Conservation (phyloP, 352 stramenopile species). For the Pelagophyceae sp. region DNA sequence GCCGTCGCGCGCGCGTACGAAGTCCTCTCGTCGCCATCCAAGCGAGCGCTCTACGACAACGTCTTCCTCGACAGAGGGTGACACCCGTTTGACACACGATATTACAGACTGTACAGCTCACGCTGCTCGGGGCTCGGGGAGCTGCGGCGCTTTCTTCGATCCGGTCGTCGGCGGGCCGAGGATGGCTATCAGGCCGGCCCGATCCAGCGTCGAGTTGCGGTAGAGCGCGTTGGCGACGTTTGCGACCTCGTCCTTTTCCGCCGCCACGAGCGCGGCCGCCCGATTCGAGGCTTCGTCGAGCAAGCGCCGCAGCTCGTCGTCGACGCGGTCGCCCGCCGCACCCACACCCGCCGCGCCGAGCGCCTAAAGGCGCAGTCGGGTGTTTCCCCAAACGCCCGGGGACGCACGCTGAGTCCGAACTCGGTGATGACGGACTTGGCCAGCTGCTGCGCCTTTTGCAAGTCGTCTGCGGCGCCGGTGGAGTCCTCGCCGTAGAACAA, state of each 20-base stretch:
- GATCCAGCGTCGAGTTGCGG: neutral
- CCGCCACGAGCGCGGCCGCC: neutral
- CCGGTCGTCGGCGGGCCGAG: neutral
- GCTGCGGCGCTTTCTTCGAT: neutral
- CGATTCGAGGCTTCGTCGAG: neutral
- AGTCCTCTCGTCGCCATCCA: neutral
- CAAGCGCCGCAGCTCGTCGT: neutral
- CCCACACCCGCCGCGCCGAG: neutral
- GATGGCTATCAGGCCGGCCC: neutral
- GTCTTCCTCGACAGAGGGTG: neutral
- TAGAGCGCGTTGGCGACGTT: neutral
- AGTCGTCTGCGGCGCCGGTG: neutral
- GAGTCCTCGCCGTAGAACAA: neutral
- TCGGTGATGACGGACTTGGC: neutral
- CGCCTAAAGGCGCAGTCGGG: no score
- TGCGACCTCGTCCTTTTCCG: neutral
- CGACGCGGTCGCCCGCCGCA: neutral
- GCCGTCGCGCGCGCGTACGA: neutral
- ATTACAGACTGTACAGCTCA: no score
- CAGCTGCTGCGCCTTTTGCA: neutral
- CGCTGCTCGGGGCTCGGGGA: no score
- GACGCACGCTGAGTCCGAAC: neutral
- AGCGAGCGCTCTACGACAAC: neutral
- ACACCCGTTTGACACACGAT: no score
- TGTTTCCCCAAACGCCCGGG: no score